phyloP scores from a whole-genome alignment of 2,329 filamentous ascomycete genomes.

The Aspergillus neotritici region DNA sequence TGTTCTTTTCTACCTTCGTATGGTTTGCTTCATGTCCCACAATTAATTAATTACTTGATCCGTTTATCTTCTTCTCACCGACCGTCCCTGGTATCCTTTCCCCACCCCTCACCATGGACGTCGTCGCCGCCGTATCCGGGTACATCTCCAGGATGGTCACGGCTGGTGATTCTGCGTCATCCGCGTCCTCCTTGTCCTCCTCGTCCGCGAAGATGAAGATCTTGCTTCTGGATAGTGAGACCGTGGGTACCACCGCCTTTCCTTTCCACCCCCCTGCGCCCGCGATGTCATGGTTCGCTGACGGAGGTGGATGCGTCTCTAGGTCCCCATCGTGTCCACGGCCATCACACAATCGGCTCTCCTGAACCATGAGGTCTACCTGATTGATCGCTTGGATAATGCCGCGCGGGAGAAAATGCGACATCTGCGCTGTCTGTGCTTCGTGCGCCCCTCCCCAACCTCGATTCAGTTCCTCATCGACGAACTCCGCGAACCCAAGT shows the following conservation, averaged over 20 bases:
- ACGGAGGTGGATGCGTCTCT: slow-evolving; percentile 4
- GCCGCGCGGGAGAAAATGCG: slow-evolving; percentile 91
- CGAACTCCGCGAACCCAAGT: slow-evolving; percentile 91
- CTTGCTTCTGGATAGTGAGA: slow-evolving; percentile 85
- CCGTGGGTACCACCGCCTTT: slow-evolving; percentile 46
- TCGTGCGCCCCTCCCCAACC: slow-evolving; percentile 84
- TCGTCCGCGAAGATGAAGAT: slow-evolving; percentile 95
- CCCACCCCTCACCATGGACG: slow-evolving; percentile 63
- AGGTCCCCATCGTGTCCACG: slow-evolving; percentile 86
- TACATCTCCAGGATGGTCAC: slow-evolving; percentile 97
- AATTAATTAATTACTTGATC: neutral
- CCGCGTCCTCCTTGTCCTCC: slow-evolving; percentile 51
- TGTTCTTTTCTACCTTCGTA: neutral
- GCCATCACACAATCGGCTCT: slow-evolving; percentile 93
- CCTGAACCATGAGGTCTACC: slow-evolving; percentile 93
- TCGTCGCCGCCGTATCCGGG: slow-evolving; percentile 84
- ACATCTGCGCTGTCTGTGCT: slow-evolving; percentile 87
- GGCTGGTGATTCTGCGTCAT: slow-evolving; percentile 58
- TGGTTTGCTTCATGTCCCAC: neutral
- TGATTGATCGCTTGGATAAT: slow-evolving; percentile 94
- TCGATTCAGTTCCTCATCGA: slow-evolving; percentile 93
- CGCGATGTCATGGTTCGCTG: slow-evolving; percentile 1
- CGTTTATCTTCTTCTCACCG: neutral
- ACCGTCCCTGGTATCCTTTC: neutral
- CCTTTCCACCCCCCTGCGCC: too few relatives aligned